Evolutionary conservation across 768 basidiomycete species (phyloP).

Genomic region (Suillus americanus): DNA sequence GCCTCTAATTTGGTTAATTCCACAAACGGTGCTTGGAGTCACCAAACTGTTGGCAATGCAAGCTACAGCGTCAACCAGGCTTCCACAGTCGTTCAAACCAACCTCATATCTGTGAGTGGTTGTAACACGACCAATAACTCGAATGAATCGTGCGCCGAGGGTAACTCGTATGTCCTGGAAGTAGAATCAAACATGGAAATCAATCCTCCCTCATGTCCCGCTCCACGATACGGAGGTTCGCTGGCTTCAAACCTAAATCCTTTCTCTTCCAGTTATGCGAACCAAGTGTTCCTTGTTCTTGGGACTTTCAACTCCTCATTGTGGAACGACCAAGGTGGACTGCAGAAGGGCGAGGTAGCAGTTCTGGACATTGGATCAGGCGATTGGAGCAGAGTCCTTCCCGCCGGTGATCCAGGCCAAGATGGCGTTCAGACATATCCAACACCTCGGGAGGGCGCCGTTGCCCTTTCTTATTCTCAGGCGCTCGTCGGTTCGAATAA

Average conservation of each 20-base stretch:
- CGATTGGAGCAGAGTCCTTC: slow-evolving; percentile 71
- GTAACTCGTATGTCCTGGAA: slow-evolving; percentile 55
- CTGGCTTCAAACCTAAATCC: slow-evolving; percentile 54
- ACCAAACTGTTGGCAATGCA: slow-evolving; percentile 37
- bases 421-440: slow-evolving; percentile 52
- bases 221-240: slow-evolving; percentile 60
- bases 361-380: slow-evolving; percentile 61
- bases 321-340: slow-evolving; percentile 67
- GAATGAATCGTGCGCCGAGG: slow-evolving; percentile 54
- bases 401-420: slow-evolving; percentile 67
- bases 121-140: slow-evolving; percentile 46
- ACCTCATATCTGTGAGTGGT: slow-evolving; percentile 60
- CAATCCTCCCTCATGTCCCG: slow-evolving; percentile 54
- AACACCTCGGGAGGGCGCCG: slow-evolving; percentile 68
- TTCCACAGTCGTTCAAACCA: slow-evolving; percentile 53
- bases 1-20: slow-evolving; percentile 60
- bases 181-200: slow-evolving; percentile 31
- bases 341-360: slow-evolving; percentile 71
- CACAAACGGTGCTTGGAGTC: slow-evolving; percentile 61
- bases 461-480: slow-evolving; percentile 51
- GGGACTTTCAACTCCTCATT: slow-evolving; percentile 62
- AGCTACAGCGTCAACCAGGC: slow-evolving; percentile 44
- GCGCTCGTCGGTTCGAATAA: slow-evolving; percentile 59
- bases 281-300: slow-evolving; percentile 69
- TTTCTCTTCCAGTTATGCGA: slow-evolving; percentile 50